Evolutionary conservation across 2,329 filamentous ascomycete species (phyloP).

Genomic region (Botrytis cinerea): DNA sequence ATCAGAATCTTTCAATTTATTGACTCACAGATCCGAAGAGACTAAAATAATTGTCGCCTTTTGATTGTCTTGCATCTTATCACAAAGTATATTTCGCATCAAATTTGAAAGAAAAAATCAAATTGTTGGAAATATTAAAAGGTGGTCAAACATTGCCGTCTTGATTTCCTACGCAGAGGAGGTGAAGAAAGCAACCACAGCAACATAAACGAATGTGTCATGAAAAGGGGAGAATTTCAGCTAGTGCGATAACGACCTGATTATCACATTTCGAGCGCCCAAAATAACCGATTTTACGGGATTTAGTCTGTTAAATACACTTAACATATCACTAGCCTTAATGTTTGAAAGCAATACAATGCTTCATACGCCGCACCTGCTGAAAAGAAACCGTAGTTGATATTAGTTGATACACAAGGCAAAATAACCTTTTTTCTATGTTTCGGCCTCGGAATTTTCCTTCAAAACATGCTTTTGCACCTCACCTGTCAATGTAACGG

Average conservation of each 20-base stretch:
- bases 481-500: not conserved
- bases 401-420: not conserved
- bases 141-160: not conserved
- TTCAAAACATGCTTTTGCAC: not conserved
- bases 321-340: not conserved
- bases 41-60: not conserved
- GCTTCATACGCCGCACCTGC: not conserved
- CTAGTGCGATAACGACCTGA: not conserved
- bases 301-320: not conserved
- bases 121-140: not conserved
- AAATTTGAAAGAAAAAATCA: not conserved
- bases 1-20: not conserved
- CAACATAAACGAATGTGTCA: not conserved
- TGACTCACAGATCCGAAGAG: not conserved
- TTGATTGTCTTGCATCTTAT: not conserved
- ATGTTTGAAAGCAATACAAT: not conserved
- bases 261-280: not conserved
- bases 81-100: not conserved
- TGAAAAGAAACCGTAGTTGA: not conserved
- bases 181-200: not conserved
- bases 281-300: not conserved
- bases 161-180: not conserved
- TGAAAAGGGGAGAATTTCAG: constrained; percentile 1
- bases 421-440: not conserved
- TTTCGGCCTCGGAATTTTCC: not conserved